Evolutionary conservation across 768 basidiomycete species (phyloP), one percentile per base, ranked within the genome.

Genomic region (Polyporus arcularius): DNA sequence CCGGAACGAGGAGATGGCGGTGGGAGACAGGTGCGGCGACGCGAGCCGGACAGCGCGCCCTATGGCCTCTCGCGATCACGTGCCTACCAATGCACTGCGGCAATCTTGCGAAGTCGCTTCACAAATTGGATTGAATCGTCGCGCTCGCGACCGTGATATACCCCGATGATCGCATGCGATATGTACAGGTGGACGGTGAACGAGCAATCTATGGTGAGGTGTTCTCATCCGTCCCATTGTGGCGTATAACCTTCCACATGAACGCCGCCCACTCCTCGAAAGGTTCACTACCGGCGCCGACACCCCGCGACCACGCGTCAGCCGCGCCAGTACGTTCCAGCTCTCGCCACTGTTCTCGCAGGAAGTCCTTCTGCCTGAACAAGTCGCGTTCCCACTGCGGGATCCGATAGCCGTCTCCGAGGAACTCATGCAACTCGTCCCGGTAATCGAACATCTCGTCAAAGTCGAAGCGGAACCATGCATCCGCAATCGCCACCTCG

Each of bases 401-500:
- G 1, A 83, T 82, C 53, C 74, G 72, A 49, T 73, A 73, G 30
- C 67, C 64, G 14, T 70, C 72, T 54, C 70, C 68, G 14, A 71
- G 68, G 40, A 69, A 75, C 3, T 80, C 79, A 55, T 80, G 77
- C 51, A 94, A 71, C 31, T 74, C 75, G 53, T 88, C 85, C 12
- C 87, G 82, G 69, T 94, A 92, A 31, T 81, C 78, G 71, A 85
- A 93, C 67, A 89, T 88, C 52, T 86, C 82, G 47, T 74, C 59
- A 6, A 72, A 72, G 28, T 73, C 72, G 57, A 89, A 78, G 12
- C 74, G 72, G 68, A 84, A 79, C 88, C 88, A 92, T 16, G 68
- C 69, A 56, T 84, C 83, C 21, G 84, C 76, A 31, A 90, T 76
- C 16, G 64, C 68, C 15, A 68, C 59, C 26, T 76, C 72, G 52